These are phyloP conservation scores for Chaetoscypha palmicola DNA, from an alignment of 2,329 filamentous ascomycete genomes.

Conservation along the genomic window DNA sequence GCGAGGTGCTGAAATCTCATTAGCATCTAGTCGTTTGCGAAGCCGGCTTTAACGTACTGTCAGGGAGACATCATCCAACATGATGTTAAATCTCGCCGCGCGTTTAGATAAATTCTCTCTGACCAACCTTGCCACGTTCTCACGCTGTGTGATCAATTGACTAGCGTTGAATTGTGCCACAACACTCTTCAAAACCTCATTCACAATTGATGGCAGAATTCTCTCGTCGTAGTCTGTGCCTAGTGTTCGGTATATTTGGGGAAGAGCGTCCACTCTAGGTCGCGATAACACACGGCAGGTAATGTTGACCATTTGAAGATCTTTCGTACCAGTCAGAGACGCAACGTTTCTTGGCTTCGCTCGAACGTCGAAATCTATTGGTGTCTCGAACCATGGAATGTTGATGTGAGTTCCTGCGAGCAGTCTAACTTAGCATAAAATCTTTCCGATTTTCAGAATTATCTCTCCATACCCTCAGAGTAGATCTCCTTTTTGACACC, in stretches of 20 bases:
- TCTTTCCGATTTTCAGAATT: too few species aligned
- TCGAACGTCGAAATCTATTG: constrained; percentile 94
- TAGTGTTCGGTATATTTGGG: constrained; percentile 94
- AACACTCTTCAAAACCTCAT: constrained; percentile 97
- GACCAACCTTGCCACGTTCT: constrained; percentile 87
- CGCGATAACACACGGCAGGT: constrained; percentile 97
- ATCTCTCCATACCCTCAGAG: constrained; percentile 75
- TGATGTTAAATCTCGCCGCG: constrained; percentile 93
- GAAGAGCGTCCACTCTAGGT: constrained; percentile 79
- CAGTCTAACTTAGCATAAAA: too few species aligned
- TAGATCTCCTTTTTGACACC: constrained; percentile 98
- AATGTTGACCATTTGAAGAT: constrained; percentile 99
- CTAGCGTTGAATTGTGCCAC: constrained; percentile 98
- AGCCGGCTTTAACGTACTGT: constrained; percentile 57
- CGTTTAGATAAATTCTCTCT: constrained; percentile 86
- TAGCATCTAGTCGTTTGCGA: constrained; percentile 2
- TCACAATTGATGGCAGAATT: constrained; percentile 93
- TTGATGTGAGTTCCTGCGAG: constrained; percentile 85
- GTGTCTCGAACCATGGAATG: constrained; percentile 96
- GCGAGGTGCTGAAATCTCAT: constrained; percentile 52
- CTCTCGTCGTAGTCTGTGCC: constrained; percentile 96
- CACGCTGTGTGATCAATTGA: constrained; percentile 97
- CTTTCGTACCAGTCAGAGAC: constrained; percentile 96
- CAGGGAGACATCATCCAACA: constrained; percentile 93
- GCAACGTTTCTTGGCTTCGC: constrained; percentile 95